These are phyloP conservation scores for Santalum album DNA, from an alignment of 164 flowering plant species.

Conservation along the genomic window DNA sequence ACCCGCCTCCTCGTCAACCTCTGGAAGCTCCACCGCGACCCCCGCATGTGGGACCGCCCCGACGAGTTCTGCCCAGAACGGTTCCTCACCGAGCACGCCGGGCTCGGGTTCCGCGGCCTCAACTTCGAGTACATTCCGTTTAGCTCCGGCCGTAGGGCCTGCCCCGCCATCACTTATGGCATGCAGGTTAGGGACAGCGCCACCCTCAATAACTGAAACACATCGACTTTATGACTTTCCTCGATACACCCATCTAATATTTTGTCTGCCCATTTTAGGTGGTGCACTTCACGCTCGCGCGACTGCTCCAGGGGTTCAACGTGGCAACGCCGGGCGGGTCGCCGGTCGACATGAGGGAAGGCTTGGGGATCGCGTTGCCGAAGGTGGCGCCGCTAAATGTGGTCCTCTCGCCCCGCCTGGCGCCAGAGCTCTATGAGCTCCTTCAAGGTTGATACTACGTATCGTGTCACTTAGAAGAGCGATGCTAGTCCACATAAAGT, in stretches of 20 bases:
- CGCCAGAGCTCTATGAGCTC: neutral
- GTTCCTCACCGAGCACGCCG: slow-evolving; percentile 14
- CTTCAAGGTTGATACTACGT: no score
- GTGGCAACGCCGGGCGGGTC: neutral
- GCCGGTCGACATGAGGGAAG: slow-evolving; percentile 18
- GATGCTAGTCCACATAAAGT: no score
- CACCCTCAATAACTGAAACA: no score
- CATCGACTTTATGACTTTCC: no score
- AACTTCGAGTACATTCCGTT: slow-evolving; percentile 19
- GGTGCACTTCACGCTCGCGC: slow-evolving; percentile 19
- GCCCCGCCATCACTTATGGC: slow-evolving; percentile 17
- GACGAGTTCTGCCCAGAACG: slow-evolving; percentile 29
- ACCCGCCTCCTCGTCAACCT: slow-evolving; percentile 21
- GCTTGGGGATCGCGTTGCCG: slow-evolving; percentile 11
- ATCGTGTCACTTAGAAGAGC: no score
- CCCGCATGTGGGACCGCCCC: slow-evolving; percentile 24
- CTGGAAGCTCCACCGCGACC: slow-evolving; percentile 35
- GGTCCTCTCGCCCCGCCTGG: slow-evolving; percentile 16
- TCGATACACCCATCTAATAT: no score
- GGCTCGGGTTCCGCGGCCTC: slow-evolving; percentile 12
- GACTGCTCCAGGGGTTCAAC: slow-evolving; percentile 23
- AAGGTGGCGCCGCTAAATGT: slow-evolving; percentile 19
- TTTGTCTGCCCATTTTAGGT: no score
- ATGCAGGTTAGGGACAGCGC: slow-evolving; percentile 12
- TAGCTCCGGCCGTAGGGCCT: slow-evolving; percentile 25